These are phyloP conservation scores for Plectranthus barbatus DNA, from an alignment of 257 asterid genomes.

Conservation along the genomic window DNA sequence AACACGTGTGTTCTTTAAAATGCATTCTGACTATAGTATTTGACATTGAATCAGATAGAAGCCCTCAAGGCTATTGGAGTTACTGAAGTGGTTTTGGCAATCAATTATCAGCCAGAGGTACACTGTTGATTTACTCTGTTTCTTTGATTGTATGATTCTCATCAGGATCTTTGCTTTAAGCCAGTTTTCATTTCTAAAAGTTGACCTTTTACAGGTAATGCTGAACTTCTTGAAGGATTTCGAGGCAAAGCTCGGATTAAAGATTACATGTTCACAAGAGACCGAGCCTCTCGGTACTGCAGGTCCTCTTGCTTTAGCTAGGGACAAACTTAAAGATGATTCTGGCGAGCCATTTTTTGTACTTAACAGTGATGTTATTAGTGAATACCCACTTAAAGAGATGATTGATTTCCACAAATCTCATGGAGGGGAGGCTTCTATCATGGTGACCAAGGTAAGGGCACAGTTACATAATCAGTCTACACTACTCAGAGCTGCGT, in stretches of 20 bases:
- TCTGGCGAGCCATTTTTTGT: slow-evolving; percentile 86
- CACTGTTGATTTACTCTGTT: background rate
- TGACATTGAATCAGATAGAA: slow-evolving; percentile 47
- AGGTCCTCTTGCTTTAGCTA: slow-evolving; percentile 90
- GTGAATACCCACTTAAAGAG: slow-evolving; percentile 71
- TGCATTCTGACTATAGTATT: background rate
- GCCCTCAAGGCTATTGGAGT: slow-evolving; percentile 83
- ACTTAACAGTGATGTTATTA: slow-evolving; percentile 89
- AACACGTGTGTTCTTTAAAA: background rate
- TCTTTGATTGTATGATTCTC: background rate
- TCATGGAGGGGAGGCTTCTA: slow-evolving; percentile 82
- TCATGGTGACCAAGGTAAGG: slow-evolving; percentile 73
- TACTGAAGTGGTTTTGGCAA: slow-evolving; percentile 79
- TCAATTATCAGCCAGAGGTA: slow-evolving; percentile 92
- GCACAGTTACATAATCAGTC: background rate
- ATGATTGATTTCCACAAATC: slow-evolving; percentile 76
- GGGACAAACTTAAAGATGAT: slow-evolving; percentile 65
- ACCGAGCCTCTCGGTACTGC: slow-evolving; percentile 94
- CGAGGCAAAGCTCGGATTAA: slow-evolving; percentile 69
- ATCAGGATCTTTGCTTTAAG: background rate
- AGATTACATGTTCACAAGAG: slow-evolving; percentile 88
- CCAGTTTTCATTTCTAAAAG: background rate
- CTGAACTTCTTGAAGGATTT: slow-evolving; percentile 78
- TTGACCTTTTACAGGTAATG: slow-evolving; percentile 49
- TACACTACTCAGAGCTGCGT: background rate